phyloP scores from a whole-genome alignment of 2,329 filamentous ascomycete genomes.

The Stemphylium beticola region DNA sequence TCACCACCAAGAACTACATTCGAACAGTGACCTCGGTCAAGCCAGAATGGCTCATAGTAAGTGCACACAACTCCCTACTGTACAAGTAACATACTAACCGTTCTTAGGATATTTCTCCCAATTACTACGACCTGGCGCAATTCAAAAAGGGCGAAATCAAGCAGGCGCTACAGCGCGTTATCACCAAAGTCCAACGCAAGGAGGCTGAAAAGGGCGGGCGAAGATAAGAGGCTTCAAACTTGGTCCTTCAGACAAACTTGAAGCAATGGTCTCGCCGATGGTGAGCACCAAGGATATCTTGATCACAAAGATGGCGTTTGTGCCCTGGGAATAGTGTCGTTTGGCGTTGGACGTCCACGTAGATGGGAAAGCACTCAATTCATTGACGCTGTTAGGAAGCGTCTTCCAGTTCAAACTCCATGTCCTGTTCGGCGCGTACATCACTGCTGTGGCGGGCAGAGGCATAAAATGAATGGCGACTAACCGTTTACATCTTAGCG shows the following conservation, averaged over 20 bases:
- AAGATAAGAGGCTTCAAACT: background rate
- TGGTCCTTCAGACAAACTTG: background rate
- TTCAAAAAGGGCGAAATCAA: conserved; percentile 89
- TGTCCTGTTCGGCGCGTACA: background rate
- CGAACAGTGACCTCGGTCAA: conserved; percentile 89
- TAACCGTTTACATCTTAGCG: conserved; percentile 13
- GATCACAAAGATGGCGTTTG: background rate
- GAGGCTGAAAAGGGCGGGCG: conserved; percentile 43
- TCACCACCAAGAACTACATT: conserved; percentile 98
- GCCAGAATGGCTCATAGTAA: conserved; percentile 91
- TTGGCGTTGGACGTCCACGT: background rate
- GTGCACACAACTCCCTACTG: conserved; percentile 37
- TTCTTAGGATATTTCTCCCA: conserved; percentile 83
- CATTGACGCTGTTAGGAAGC: background rate
- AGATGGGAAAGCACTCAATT: background rate
- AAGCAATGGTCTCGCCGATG: background rate
- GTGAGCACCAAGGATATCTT: background rate
- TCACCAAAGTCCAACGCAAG: conserved; percentile 62
- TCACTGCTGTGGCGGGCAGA: too few species aligned
- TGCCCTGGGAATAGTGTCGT: background rate
- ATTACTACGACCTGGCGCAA: conserved; percentile 83
- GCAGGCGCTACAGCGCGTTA: conserved; percentile 63
- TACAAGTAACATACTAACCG: conserved; percentile 13
- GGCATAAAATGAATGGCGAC: background rate
- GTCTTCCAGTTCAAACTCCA: background rate